Evolutionary conservation across 192 early-diverging fungal species (phyloP).

Genomic region (Rhizoclosmatium sp.): DNA sequence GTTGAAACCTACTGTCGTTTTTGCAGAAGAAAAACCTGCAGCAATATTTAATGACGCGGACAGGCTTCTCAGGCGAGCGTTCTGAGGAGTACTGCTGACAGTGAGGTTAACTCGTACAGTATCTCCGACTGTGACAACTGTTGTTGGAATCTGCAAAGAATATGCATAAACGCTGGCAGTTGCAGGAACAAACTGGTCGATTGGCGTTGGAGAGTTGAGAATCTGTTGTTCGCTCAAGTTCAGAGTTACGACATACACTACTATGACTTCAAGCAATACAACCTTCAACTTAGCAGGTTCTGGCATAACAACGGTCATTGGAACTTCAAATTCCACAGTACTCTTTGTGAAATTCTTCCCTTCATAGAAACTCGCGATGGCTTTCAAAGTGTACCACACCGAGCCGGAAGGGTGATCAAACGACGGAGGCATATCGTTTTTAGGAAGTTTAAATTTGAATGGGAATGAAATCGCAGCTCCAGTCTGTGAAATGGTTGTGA

Average conservation of each 20-base stretch:
- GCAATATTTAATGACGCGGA: slow-evolving; percentile 8
- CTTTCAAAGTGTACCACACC: neutral
- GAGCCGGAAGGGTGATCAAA: neutral
- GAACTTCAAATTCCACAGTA: neutral
- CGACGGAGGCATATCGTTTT: neutral
- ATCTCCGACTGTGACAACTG: neutral
- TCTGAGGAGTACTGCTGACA: neutral
- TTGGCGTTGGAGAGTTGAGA: no score
- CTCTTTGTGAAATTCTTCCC: neutral
- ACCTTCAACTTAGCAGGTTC: neutral
- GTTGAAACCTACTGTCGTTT: no score
- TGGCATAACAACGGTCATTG: neutral
- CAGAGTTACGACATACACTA: no score
- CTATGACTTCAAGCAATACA: neutral
- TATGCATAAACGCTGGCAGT: no score
- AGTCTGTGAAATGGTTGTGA: neutral
- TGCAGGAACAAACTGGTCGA: no score
- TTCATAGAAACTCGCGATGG: neutral
- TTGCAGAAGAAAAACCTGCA: neutral
- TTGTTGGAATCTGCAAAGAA: no score
- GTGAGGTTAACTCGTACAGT: neutral
- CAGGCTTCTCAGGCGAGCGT: neutral
- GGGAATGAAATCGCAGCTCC: slow-evolving; percentile 4
- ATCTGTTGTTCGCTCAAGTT: no score
- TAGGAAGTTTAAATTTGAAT: slow-evolving; percentile 19